Base-by-base conservation (phyloP, 2,329 filamentous ascomycete genomes). In the Verruconis gallopava region DNA sequence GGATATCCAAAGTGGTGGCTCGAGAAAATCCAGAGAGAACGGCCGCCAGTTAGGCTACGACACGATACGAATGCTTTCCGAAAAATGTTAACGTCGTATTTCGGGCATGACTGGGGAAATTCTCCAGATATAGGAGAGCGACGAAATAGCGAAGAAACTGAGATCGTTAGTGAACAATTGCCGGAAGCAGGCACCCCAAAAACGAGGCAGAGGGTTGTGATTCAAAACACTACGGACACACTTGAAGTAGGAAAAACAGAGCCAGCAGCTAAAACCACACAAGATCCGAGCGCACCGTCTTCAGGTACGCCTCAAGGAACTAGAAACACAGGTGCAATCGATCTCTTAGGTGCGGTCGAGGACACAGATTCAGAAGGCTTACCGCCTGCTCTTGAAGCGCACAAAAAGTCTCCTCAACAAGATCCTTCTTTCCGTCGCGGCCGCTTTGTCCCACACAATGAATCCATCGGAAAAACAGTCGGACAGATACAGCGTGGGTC, bases 1-100 rank as follows among this genome's bases (percentile, higher is more conserved):
- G n/a, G n/a, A n/a, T 59, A 69, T 13, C 75, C 75, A 5, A 56
- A 58, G 5, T 79, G 75, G 75, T 77, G 66, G 53, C 63, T 65
- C 41, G 68, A 76, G 41, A 66, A 68, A 50, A 36, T 36, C 6
- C 25, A 30, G n/a, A 9, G n/a, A 9, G 25, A 9, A n/a, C 25
- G 25, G n/a, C 25, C 25, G 25, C 6, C 6, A 9, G 25, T 30
- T 9, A 30, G 9, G n/a, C 25, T 30, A n/a, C 25, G 25, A 30
- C 9, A n/a, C 25, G 25, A 30, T n/a, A 30, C 25, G 25, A 30
- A n/a, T n/a, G 25, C 25, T n/a, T 9, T 30, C 25, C 25, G 25
- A 30, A 30, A n/a, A 30, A 30, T 30, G 25, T 9, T 30, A n/a
- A n/a, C 6, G n/a, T 9, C 25, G 25, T n/a, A 30, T 9, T 30